Evolutionary conservation across 2,329 filamentous ascomycete species (phyloP), one percentile per base, ranked within the genome.

Genomic region (Rutstroemia sp.): DNA sequence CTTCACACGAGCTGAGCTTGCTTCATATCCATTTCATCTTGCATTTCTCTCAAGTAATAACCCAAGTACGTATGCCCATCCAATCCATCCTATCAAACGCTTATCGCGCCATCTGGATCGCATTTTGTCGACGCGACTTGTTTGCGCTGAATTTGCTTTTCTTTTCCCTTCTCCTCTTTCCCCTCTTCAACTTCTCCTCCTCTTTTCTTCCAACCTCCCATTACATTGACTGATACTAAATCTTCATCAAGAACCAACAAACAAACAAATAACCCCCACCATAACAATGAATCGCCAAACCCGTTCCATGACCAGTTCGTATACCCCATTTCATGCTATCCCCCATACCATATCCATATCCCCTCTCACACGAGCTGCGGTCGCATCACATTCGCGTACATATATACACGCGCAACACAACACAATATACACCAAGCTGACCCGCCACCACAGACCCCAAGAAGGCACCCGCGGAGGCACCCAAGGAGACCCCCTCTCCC

Each of bases 201-300:
- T 37, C 19, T 42, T 7, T 48, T 25, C 27, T 48, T 17, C 30
- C 37, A 10, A 2, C n/a, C 17, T 44, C 16, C 9, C 42, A 54
- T 23, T 23, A 23, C 3, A 23, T 5, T 21, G 27, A 19, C 39
- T 34, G 17, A 17, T 39, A 54, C 51, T 38, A 52, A 52, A 38
- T 46, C 8, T 16, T 37, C 5, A 30, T 30, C 27, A 30, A 30
- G 27, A 30, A 12, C 27, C 27, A 6, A 45, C 7, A 45, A 19
- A 19, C n/a, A 10, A 45, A 45, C 42, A 19, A 45, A 45, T 17
- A 42, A 50, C 51, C 58, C 17, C 39, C 14, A 41, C 27, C 66
- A 57, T 58, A 56, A 57, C 50, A 62, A 69, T 69, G 67, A 63
- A 65, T 49, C 60, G 65, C 48, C 63, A 64, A 19, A 69, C 67